Conservation (phyloP, 2,329 filamentous ascomycete species). For the Aureobasidium melanogenum region DNA sequence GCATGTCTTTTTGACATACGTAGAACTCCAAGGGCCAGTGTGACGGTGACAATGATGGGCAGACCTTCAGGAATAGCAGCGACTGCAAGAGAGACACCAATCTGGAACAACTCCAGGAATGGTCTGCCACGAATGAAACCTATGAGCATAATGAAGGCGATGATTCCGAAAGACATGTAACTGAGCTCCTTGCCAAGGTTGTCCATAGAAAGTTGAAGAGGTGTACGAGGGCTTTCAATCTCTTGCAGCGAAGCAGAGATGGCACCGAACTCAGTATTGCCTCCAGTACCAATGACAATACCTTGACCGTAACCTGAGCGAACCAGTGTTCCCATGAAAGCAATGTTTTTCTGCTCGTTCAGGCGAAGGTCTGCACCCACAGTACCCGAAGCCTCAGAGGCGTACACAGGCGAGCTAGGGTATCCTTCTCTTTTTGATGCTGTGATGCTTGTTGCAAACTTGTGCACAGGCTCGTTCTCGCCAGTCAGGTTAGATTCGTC, state of each 20-base stretch:
- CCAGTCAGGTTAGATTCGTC: constrained; percentile 96
- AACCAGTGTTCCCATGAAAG: constrained; percentile 95
- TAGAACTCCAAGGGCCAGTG: constrained; percentile 84
- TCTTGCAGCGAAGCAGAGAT: constrained; percentile 91
- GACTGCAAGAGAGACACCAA: constrained; percentile 91
- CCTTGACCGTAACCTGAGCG: constrained; percentile 92
- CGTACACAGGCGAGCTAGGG: constrained; percentile 48
- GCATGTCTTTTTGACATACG: constrained; percentile 93
- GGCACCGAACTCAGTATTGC: constrained; percentile 87
- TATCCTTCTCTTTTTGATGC: constrained; percentile 21
- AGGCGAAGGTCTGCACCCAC: constrained; percentile 58
- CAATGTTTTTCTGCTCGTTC: constrained; percentile 79
- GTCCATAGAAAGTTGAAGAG: constrained; percentile 93
- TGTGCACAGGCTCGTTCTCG: constrained; percentile 85
- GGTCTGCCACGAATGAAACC: constrained; percentile 85
- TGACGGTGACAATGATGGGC: constrained; percentile 97
- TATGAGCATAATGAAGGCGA: constrained; percentile 83
- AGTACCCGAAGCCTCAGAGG: constrained; percentile 48
- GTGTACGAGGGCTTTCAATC: constrained; percentile 90
- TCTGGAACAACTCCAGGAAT: constrained; percentile 90
- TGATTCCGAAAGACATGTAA: constrained; percentile 92
- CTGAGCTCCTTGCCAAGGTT: constrained; percentile 91
- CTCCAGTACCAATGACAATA: constrained; percentile 93
- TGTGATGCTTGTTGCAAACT: constrained; percentile 42
- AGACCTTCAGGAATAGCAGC: constrained; percentile 93